Percentiles rank a stretch among this genome's conserved stretches.
Evolutionary conservation across 345 rosid species (phyloP).

Genomic region (Arabidopsis thaliana): DNA sequence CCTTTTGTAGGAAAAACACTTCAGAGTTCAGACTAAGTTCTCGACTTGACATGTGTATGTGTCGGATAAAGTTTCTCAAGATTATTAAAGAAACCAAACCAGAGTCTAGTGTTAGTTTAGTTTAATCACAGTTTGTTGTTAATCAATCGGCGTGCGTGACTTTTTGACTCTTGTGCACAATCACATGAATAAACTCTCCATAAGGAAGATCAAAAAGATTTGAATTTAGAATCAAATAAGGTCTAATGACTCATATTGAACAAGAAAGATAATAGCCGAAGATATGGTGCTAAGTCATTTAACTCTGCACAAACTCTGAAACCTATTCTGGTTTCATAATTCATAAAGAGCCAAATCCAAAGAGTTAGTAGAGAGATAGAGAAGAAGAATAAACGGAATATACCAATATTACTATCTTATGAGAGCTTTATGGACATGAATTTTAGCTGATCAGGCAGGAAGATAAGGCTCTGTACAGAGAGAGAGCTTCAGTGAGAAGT

Average conservation of each 20-base stretch:
- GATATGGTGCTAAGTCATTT: conserved; percentile 25
- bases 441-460: conserved; percentile 18
- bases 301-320: conserved; percentile 37
- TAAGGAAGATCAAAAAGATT: conserved; percentile 17
- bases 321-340: conserved; percentile 33
- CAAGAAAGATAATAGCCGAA: conserved; percentile 8
- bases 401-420: conserved; percentile 19
- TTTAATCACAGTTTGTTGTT: conserved; percentile 22
- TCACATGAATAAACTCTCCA: conserved; percentile 21
- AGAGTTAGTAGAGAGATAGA: conserved; percentile 24
- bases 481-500: conserved; percentile 33
- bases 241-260: conserved; percentile 27
- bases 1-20: conserved; percentile 24
- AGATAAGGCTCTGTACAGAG: conserved; percentile 35
- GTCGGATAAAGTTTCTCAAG: conserved; percentile 27
- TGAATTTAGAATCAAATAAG: conserved; percentile 29
- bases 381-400: conserved; percentile 18
- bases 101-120: conserved; percentile 12
- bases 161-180: conserved; percentile 33
- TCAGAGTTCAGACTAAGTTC: conserved; percentile 46
- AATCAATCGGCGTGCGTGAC: conserved; percentile 45
- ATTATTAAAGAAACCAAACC: conserved; percentile 17
- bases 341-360: conserved; percentile 30
- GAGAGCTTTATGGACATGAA: conserved; percentile 20
- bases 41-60: conserved; percentile 50